These are phyloP conservation scores for Blastobotrys americana DNA, from an alignment of 805 yeast genomes.

Conservation along the genomic window DNA sequence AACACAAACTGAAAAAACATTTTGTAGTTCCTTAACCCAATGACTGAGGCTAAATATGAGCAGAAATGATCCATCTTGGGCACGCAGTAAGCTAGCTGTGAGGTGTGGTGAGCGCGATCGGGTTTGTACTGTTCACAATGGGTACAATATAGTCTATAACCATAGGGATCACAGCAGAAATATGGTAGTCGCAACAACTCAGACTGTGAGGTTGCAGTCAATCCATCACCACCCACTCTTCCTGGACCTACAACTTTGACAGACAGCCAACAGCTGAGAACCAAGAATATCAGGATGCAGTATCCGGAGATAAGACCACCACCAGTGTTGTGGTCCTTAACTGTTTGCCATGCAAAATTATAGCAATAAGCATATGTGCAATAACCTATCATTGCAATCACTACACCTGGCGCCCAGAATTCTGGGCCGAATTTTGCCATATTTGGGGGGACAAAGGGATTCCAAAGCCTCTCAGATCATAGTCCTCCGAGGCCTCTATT, in stretches of 20 bases:
- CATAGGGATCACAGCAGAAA: slow-evolving; percentile 63
- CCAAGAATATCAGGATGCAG: slow-evolving; percentile 22
- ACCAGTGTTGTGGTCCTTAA: slow-evolving; percentile 32
- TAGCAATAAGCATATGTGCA: slow-evolving; percentile 40
- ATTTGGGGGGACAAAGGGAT: neutral
- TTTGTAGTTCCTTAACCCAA: slow-evolving; percentile 62
- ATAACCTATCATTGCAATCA: slow-evolving; percentile 34
- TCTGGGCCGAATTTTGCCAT: neutral
- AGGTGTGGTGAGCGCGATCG: slow-evolving; percentile 65
- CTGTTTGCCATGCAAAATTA: slow-evolving; percentile 38
- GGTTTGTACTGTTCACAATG: slow-evolving; percentile 58
- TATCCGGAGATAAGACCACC: slow-evolving; percentile 30
- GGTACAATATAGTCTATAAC: slow-evolving; percentile 73
- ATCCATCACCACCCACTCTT: slow-evolving; percentile 22
- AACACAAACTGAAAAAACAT: slow-evolving; percentile 45
- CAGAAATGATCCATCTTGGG: slow-evolving; percentile 82
- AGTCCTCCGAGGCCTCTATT: no score
- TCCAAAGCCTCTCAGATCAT: no score
- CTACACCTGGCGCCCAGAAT: slow-evolving; percentile 8
- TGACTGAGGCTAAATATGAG: slow-evolving; percentile 61
- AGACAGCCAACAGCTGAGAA: slow-evolving; percentile 39
- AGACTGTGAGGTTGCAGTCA: slow-evolving; percentile 17
- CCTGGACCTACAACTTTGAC: slow-evolving; percentile 56
- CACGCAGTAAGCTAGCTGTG: slow-evolving; percentile 48
- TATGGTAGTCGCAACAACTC: slow-evolving; percentile 41